Percentiles rank a stretch among this genome's conserved stretches.
phyloP scores from a whole-genome alignment of 164 flowering plant species.

The Vitis amurensis region DNA sequence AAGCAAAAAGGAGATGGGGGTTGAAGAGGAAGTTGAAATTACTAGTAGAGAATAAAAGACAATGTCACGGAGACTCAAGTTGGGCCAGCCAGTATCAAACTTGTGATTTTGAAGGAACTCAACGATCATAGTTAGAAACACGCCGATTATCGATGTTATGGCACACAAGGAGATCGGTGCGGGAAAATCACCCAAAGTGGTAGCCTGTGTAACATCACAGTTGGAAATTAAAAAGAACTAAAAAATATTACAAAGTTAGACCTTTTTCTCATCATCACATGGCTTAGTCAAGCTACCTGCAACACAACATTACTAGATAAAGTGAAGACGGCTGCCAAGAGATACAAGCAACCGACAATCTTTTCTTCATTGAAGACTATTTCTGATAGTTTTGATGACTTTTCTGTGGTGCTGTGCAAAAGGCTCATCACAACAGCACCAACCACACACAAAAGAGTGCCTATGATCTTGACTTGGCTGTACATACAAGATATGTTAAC shows the following conservation, averaged over 20 bases:
- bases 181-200: slow-evolving; percentile 66
- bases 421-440: slow-evolving; percentile 79
- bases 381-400: not conserved
- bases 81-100: slow-evolving; percentile 26
- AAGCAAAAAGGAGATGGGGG: too few species aligned
- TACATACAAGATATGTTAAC: slow-evolving; percentile 53
- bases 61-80: slow-evolving; percentile 22
- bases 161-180: slow-evolving; percentile 78
- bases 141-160: slow-evolving; percentile 61
- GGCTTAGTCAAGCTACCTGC: slow-evolving; percentile 45
- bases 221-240: not conserved
- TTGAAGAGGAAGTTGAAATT: slow-evolving; percentile 9
- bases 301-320: slow-evolving; percentile 58
- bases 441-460: slow-evolving; percentile 69
- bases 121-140: slow-evolving; percentile 31
- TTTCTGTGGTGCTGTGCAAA: slow-evolving; percentile 33
- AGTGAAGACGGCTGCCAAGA: slow-evolving; percentile 56
- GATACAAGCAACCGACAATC: slow-evolving; percentile 61
- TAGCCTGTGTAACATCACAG: slow-evolving; percentile 43
- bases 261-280: not conserved
- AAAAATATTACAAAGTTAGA: not conserved
- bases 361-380: slow-evolving; percentile 33
- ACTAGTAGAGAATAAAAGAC: slow-evolving; percentile 54
- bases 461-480: slow-evolving; percentile 68
- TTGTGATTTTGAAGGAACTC: slow-evolving; percentile 42